These are phyloP conservation scores for Stephania cephalantha DNA, from an alignment of 164 flowering plant genomes.

Conservation along the genomic window DNA sequence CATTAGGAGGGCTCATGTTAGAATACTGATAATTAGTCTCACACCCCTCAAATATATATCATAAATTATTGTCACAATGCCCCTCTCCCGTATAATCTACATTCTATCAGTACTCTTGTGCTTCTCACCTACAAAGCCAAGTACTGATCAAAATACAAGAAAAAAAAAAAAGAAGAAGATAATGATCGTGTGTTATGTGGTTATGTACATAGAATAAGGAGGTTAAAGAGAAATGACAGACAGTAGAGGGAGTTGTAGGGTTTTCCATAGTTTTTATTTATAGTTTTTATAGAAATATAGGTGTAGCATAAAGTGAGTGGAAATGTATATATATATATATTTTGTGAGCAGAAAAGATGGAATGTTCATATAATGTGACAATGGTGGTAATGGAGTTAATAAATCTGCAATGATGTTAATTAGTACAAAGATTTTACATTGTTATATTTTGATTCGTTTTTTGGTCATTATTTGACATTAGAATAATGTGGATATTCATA, in stretches of 20 bases:
- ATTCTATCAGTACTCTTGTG: conserved; percentile 8
- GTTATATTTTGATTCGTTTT: background rate
- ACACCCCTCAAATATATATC: conserved; percentile 10
- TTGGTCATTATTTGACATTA: too few species aligned
- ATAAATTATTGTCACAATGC: conserved; percentile 13
- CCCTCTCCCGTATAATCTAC: conserved; percentile 2
- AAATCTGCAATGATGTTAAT: background rate
- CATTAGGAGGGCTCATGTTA: conserved; percentile 59
- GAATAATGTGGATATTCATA: too few species aligned
- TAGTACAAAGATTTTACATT: too few species aligned
- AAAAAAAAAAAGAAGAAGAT: background rate
- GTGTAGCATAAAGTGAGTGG: background rate
- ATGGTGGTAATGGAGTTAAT: background rate
- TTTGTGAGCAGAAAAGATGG: background rate
- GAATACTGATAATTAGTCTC: conserved; percentile 31
- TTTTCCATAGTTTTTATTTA: background rate
- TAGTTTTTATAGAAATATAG: background rate
- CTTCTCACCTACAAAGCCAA: conserved; percentile 11
- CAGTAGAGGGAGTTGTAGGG: background rate
- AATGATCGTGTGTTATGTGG: background rate
- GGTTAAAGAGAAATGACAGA: background rate
- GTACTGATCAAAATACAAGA: background rate
- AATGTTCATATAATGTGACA: background rate
- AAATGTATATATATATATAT: background rate
- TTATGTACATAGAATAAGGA: background rate